Conservation (phyloP, 805 yeast species). For the Saccharomyces paradoxus region DNA sequence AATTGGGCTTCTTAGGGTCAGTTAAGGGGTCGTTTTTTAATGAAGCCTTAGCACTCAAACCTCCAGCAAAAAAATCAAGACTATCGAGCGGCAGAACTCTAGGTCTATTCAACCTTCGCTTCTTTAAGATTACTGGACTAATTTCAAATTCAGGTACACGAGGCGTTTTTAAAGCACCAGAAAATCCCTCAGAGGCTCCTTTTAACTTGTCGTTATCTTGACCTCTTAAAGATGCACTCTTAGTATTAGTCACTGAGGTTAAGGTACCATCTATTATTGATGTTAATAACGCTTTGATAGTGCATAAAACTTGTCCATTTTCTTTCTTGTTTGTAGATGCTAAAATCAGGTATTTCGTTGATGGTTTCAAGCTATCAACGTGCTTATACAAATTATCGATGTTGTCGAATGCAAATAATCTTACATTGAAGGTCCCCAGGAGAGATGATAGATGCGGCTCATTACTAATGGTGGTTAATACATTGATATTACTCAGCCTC, state of each 20-base stretch:
- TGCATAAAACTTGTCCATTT: background rate
- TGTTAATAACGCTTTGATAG: background rate
- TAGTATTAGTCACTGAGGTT: background rate
- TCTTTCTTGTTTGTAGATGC: background rate
- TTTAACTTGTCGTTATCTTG: background rate
- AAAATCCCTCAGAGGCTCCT: background rate
- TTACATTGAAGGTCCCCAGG: background rate
- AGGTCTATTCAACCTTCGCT: slow-evolving; percentile 17
- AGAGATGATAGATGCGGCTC: background rate
- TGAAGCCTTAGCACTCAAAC: slow-evolving; percentile 9
- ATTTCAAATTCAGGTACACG: background rate
- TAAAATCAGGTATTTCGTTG: background rate
- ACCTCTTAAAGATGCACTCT: background rate
- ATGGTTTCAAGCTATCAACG: background rate
- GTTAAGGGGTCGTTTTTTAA: background rate
- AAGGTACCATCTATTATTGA: background rate
- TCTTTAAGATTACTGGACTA: slow-evolving; percentile 6
- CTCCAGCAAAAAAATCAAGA: slow-evolving; percentile 35
- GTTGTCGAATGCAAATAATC: background rate
- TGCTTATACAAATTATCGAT: background rate
- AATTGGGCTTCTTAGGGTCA: background rate
- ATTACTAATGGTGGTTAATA: background rate
- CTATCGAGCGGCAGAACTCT: slow-evolving; percentile 31
- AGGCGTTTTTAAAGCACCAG: background rate
- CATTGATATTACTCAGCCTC: background rate